A percentile compares a stretch with the other conserved stretches of the same genome.
phyloP scores from a whole-genome alignment of 352 stramenopile genomes.

The Pythium scleroteichum region DNA sequence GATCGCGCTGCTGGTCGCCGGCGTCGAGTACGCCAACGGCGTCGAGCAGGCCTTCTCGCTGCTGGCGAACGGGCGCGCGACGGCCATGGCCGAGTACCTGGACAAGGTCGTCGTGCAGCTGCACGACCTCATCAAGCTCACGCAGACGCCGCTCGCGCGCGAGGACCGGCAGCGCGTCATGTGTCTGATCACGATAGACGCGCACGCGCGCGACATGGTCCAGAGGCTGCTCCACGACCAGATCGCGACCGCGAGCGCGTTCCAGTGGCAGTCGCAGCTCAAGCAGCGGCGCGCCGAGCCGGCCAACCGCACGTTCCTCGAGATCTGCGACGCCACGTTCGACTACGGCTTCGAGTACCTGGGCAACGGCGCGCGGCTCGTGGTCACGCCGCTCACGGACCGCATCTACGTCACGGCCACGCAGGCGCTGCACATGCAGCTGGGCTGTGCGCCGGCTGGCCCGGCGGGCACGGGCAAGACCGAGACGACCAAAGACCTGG shows the following conservation, averaged over 20 bases:
- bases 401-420: slow-evolving; percentile 96
- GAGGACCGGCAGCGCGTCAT: slow-evolving; percentile 92
- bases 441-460: slow-evolving; percentile 93
- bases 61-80: slow-evolving; percentile 68
- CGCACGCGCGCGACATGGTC: slow-evolving; percentile 91
- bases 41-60: slow-evolving; percentile 81
- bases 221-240: slow-evolving; percentile 90
- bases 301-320: slow-evolving; percentile 58
- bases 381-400: slow-evolving; percentile 94
- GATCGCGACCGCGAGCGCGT: slow-evolving; percentile 69
- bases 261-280: slow-evolving; percentile 94
- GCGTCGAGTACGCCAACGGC: slow-evolving; percentile 87
- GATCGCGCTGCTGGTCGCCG: slow-evolving; percentile 89
- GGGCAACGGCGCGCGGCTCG: slow-evolving; percentile 91
- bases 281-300: slow-evolving; percentile 72
- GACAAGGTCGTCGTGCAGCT: slow-evolving; percentile 90
- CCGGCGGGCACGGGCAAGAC: slow-evolving; percentile 93
- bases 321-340: slow-evolving; percentile 92
- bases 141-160: slow-evolving; percentile 76
- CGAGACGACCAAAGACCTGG: slow-evolving; percentile 95
- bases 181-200: slow-evolving; percentile 95
- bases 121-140: slow-evolving; percentile 92
- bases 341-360: slow-evolving; percentile 96
- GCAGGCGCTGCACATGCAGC: slow-evolving; percentile 93
- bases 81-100: slow-evolving; percentile 83